Evolutionary conservation across 306 rosid genomes (phyloP).

Genomic region (Quercus gilva): DNA sequence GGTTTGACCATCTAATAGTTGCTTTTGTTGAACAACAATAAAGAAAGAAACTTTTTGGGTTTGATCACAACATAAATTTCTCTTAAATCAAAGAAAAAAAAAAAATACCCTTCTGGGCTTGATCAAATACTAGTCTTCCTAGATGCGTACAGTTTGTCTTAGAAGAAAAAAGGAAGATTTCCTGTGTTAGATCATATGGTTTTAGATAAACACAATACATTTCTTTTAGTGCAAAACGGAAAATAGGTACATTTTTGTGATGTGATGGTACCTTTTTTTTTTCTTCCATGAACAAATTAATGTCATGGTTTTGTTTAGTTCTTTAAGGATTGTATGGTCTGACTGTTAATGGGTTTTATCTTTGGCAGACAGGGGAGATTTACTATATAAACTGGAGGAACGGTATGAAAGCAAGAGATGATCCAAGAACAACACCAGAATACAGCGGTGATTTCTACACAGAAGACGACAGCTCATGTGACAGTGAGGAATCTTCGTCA

Average conservation of each 20-base stretch:
- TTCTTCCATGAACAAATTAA: not conserved
- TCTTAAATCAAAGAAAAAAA: not conserved
- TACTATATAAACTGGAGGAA: constrained; percentile 95
- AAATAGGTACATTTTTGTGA: not conserved
- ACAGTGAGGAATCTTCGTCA: constrained; percentile 77
- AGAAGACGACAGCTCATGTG: constrained; percentile 67
- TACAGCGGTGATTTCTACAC: constrained; percentile 47
- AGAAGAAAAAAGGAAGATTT: not conserved
- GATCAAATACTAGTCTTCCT: not conserved
- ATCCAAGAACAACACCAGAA: constrained; percentile 57
- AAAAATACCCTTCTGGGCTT: not conserved
- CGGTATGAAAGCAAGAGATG: constrained; percentile 89
- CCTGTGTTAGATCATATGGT: not conserved
- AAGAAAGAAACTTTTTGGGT: not conserved
- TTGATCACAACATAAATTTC: not conserved
- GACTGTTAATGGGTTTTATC: not conserved
- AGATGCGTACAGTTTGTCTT: too few species aligned
- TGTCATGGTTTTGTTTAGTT: too few species aligned
- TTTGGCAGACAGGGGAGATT: constrained; percentile 80
- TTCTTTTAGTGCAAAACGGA: not conserved
- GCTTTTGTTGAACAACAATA: not conserved
- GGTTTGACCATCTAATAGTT: not conserved
- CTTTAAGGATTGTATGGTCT: not conserved
- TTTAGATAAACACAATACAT: not conserved
- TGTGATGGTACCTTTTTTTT: not conserved